Percentiles rank a stretch among this genome's conserved stretches.
Conservation (phyloP, 371 early-diverging fungal species). For the Gilbertella persicaria region DNA sequence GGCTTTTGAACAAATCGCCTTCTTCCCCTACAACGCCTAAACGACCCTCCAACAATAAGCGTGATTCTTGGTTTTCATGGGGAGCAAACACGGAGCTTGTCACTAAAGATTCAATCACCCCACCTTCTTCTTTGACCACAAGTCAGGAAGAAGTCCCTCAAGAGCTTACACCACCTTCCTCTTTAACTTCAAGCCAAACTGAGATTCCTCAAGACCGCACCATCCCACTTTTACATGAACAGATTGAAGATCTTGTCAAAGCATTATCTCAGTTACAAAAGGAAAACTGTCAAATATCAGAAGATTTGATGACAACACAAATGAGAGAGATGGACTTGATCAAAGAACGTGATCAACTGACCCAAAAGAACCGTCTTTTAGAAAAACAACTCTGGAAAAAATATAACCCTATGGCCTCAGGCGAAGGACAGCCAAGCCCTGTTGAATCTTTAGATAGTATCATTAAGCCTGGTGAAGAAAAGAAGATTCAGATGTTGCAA, state of each 20-base stretch:
- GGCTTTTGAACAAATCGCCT: slow-evolving; percentile 8
- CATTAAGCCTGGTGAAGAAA: slow-evolving; percentile 1
- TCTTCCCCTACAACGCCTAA: slow-evolving; percentile 3
- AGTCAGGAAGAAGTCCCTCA: slow-evolving; percentile 5
- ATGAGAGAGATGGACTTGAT: slow-evolving; percentile 55
- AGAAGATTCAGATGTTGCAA: slow-evolving; percentile 24
- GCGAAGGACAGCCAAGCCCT: slow-evolving; percentile 17
- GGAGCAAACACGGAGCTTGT: slow-evolving; percentile 5
- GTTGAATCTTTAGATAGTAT: slow-evolving; percentile 20
- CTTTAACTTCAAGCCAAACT: neutral
- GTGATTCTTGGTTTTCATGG: slow-evolving; percentile 39
- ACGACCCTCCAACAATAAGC: slow-evolving; percentile 7
- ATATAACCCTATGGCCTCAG: neutral
- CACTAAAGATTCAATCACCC: neutral
- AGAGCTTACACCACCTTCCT: slow-evolving; percentile 2
- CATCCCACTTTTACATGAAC: slow-evolving; percentile 43
- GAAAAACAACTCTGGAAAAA: slow-evolving; percentile 13
- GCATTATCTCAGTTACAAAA: slow-evolving; percentile 58
- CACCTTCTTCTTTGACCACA: slow-evolving; percentile 1
- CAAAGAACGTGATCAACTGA: slow-evolving; percentile 25
- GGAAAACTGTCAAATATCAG: slow-evolving; percentile 51
- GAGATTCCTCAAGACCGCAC: slow-evolving; percentile 18
- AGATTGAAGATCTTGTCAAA: slow-evolving; percentile 62
- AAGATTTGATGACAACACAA: slow-evolving; percentile 48
- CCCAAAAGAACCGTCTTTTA: slow-evolving; percentile 21